Evolutionary conservation across 139 green algal species (phyloP).

Genomic region (Tetradesmus obliquus): DNA sequence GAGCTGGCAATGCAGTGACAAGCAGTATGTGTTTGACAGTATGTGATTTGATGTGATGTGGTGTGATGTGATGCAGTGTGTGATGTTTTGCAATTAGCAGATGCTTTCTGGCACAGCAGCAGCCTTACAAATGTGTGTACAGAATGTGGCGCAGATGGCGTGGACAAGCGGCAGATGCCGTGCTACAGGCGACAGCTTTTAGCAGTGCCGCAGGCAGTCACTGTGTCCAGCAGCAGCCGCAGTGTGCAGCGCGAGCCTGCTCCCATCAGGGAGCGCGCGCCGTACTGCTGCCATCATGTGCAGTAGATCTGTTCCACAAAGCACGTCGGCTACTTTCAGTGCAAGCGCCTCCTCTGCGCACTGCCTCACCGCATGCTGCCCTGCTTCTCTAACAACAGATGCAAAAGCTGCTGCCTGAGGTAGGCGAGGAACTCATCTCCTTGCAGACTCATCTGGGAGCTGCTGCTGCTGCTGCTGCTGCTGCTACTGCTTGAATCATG

Average conservation of each 20-base stretch:
- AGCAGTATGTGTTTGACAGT: not conserved
- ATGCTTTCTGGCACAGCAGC: too few species aligned
- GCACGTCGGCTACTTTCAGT: too few species aligned
- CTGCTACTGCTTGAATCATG: not conserved
- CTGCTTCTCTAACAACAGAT: too few species aligned
- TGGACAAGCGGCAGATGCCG: slow-evolving; percentile 42
- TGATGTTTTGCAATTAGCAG: too few species aligned
- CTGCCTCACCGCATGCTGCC: too few species aligned
- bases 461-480: slow-evolving; percentile 14
- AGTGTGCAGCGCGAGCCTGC: not conserved
- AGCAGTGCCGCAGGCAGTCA: not conserved
- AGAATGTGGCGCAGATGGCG: slow-evolving; percentile 23
- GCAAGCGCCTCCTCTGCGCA: too few species aligned
- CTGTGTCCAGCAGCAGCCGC: not conserved
- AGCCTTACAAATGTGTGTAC: not conserved
- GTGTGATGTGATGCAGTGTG: too few species aligned
- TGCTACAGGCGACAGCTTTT: slow-evolving; percentile 43
- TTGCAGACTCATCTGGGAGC: not conserved
- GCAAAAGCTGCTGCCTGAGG: slow-evolving; percentile 82
- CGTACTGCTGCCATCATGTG: too few species aligned
- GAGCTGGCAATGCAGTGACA: slow-evolving; percentile 12
- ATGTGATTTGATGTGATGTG: not conserved
- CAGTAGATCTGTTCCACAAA: too few species aligned
- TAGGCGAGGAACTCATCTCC: slow-evolving; percentile 84
- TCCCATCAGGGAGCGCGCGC: too few species aligned